Conservation (phyloP, 2,329 filamentous ascomycete species). For the Cordyceps javanica region DNA sequence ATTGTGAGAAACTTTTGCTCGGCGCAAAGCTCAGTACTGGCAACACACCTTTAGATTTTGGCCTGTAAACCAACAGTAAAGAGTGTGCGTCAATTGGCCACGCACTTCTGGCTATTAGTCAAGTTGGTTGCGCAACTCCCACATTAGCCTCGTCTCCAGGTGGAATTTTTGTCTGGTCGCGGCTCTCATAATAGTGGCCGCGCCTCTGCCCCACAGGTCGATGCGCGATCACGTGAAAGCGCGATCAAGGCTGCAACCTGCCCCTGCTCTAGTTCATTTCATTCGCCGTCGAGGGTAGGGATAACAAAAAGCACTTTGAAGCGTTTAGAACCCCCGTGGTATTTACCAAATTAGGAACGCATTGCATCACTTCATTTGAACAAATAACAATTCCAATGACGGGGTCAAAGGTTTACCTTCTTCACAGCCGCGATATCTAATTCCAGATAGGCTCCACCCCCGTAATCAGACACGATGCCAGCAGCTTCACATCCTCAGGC, state of each 20-base stretch:
- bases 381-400: background rate
- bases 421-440: background rate
- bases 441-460: background rate
- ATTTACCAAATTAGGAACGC: background rate
- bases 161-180: background rate
- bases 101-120: background rate
- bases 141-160: background rate
- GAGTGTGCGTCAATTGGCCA: background rate
- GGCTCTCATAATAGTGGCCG: background rate
- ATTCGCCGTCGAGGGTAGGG: background rate
- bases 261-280: background rate
- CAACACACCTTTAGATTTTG: background rate
- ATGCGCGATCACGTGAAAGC: conserved; percentile 5
- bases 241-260: background rate
- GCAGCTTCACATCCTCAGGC: conserved; percentile 69
- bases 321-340: background rate
- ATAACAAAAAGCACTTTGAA: background rate
- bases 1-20: background rate
- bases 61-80: background rate
- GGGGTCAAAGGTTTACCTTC: background rate
- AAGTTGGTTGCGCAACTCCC: background rate
- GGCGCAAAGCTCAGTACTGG: background rate
- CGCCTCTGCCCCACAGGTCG: background rate
- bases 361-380: background rate
- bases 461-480: conserved; percentile 56